A percentile compares a stretch with the other conserved stretches of the same genome.
Evolutionary conservation across 2,329 filamentous ascomycete genomes (phyloP).

Genomic region (Colletotrichum sp.): DNA sequence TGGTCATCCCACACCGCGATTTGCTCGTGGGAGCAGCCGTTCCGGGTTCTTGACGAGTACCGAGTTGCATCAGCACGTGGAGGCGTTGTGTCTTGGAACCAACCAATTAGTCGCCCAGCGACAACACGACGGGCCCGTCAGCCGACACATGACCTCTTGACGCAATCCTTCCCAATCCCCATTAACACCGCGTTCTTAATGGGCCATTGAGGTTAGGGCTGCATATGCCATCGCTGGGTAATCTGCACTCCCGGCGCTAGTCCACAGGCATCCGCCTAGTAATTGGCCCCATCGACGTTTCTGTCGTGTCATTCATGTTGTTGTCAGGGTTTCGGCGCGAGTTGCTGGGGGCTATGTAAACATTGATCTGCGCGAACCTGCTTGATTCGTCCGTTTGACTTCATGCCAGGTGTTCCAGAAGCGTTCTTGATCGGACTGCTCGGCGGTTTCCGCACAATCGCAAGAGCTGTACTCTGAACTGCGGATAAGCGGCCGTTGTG

Average conservation of each 20-base stretch:
- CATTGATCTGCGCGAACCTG: neutral
- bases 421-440: neutral
- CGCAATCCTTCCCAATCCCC: neutral
- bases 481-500: neutral
- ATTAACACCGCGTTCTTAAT: slow-evolving; percentile 3
- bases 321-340: neutral
- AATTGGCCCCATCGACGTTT: neutral
- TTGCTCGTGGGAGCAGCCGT: neutral
- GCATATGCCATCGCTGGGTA: slow-evolving; percentile 19
- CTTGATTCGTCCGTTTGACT: neutral
- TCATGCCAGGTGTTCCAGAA: neutral
- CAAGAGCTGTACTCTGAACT: neutral
- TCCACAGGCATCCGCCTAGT: slow-evolving; percentile 15
- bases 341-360: neutral
- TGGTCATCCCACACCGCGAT: neutral
- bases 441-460: neutral
- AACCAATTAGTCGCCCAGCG: neutral
- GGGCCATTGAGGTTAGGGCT: slow-evolving; percentile 15
- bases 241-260: slow-evolving; percentile 16
- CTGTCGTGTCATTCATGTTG: neutral
- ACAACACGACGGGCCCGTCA: neutral
- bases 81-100: neutral
- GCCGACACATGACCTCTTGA: slow-evolving; percentile 8
- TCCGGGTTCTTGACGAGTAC: neutral
- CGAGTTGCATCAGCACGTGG: neutral